phyloP scores from a whole-genome alignment of 2,329 filamentous ascomycete genomes.

The Corynespora cassiicola region DNA sequence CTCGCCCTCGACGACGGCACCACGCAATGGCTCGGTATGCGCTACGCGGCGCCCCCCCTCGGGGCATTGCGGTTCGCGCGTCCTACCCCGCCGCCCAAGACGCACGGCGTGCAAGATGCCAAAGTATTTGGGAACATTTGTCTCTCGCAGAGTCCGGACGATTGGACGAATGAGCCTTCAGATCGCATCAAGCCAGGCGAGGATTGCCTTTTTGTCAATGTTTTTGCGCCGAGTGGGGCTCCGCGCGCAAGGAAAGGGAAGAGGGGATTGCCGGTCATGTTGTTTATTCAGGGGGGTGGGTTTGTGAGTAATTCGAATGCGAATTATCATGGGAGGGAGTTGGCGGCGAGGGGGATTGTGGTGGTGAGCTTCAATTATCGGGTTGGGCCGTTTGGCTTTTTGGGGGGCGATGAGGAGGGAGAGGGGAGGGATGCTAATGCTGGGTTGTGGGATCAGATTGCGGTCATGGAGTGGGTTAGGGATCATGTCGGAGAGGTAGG shows the following conservation, averaged over 20 bases:
- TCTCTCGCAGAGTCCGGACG: conserved; percentile 28
- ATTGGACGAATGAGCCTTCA: conserved; percentile 22
- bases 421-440: conserved; percentile 65
- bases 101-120: conserved; percentile 58
- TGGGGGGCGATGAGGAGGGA: conserved; percentile 63
- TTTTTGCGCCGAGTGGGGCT: conserved; percentile 65
- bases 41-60: conserved; percentile 73
- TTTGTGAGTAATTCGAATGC: conserved; percentile 52
- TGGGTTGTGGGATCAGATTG: conserved; percentile 73
- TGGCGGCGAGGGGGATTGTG: conserved; percentile 65
- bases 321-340: conserved; percentile 64
- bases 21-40: conserved; percentile 75
- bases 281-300: conserved; percentile 56
- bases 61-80: conserved; percentile 70
- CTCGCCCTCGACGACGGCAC: conserved; percentile 60
- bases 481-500: too few relatives aligned
- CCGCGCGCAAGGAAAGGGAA: conserved; percentile 52
- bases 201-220: conserved; percentile 72
- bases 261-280: conserved; percentile 60
- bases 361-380: conserved; percentile 78
- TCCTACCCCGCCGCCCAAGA: conserved; percentile 63
- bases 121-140: conserved; percentile 45
- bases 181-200: conserved; percentile 43
- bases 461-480: conserved; percentile 73
- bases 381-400: conserved; percentile 74